A percentile compares a stretch with the other conserved stretches of the same genome.
phyloP scores from a whole-genome alignment of 129 eudicot species.

The Flaveria trinervia region DNA sequence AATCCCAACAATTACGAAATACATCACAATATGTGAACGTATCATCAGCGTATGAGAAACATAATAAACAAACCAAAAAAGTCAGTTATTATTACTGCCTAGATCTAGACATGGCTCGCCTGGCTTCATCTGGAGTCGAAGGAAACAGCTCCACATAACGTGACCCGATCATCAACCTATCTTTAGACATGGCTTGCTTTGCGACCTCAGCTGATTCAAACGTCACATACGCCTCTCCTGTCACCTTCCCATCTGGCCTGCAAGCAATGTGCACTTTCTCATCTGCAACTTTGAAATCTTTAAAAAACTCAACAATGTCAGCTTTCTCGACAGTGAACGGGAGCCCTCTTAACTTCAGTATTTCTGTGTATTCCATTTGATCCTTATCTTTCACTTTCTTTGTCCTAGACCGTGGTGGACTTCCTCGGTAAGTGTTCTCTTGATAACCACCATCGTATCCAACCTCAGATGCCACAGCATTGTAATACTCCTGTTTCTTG shows the following conservation, averaged over 20 bases:
- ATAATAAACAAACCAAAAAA: background rate
- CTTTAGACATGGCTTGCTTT: conserved; percentile 15
- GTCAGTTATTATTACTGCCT: conserved; percentile 36
- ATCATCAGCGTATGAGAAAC: background rate
- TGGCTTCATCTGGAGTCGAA: conserved; percentile 18
- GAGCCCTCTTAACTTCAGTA: conserved; percentile 81
- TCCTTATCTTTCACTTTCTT: conserved; percentile 75
- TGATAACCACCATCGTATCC: conserved; percentile 51
- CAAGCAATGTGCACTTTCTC: conserved; percentile 32
- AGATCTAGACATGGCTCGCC: conserved; percentile 67
- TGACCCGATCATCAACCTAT: conserved; percentile 29
- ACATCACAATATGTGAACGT: no score
- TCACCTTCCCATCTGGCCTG: conserved; percentile 22
- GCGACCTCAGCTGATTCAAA: background rate
- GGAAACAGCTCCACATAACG: conserved; percentile 12
- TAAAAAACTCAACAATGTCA: conserved; percentile 66
- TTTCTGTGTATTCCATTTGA: conserved; percentile 72
- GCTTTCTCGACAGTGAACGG: conserved; percentile 68
- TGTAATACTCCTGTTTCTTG: conserved; percentile 87
- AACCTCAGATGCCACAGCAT: conserved; percentile 87
- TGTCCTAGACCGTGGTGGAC: conserved; percentile 59
- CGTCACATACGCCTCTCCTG: conserved; percentile 19
- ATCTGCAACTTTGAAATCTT: conserved; percentile 52
- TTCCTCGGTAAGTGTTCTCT: conserved; percentile 20
- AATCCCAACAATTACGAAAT: no score